phyloP scores from a whole-genome alignment of 768 basidiomycete genomes.

The Kwoniella botswanensis region DNA sequence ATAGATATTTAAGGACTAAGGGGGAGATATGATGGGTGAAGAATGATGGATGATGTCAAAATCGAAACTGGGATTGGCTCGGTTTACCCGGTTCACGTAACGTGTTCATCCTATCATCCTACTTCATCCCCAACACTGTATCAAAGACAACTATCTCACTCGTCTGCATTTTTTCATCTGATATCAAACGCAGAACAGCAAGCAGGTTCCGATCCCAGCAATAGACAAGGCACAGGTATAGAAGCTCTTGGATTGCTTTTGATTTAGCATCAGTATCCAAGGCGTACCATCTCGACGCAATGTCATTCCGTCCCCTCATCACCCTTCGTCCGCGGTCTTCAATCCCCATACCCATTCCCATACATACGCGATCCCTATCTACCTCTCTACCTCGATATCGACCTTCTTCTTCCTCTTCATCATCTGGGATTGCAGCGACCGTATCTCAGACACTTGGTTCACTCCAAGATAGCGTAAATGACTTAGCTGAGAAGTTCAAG shows the following conservation, averaged over 20 bases:
- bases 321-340: background rate
- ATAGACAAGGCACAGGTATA: too few species aligned
- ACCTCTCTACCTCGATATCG: constrained; percentile 1
- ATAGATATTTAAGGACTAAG: background rate
- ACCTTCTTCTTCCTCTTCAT: background rate
- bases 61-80: background rate
- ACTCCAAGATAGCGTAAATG: constrained; percentile 23
- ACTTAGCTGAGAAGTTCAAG: constrained; percentile 27
- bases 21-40: background rate
- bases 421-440: background rate
- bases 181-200: too few species aligned
- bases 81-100: background rate
- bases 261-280: too few species aligned
- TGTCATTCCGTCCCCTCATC: constrained; percentile 2
- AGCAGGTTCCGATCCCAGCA: too few species aligned
- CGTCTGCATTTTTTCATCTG: too few species aligned
- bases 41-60: constrained; percentile 16
- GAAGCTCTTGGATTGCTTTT: too few species aligned
- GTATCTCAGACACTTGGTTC: background rate
- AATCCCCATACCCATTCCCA: background rate
- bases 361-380: constrained; percentile 1
- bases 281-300: background rate
- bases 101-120: background rate
- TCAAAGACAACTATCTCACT: background rate
- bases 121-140: background rate